phyloP scores from a whole-genome alignment of 1,139 yeast genomes.

The Saccharomyces hybrid region DNA sequence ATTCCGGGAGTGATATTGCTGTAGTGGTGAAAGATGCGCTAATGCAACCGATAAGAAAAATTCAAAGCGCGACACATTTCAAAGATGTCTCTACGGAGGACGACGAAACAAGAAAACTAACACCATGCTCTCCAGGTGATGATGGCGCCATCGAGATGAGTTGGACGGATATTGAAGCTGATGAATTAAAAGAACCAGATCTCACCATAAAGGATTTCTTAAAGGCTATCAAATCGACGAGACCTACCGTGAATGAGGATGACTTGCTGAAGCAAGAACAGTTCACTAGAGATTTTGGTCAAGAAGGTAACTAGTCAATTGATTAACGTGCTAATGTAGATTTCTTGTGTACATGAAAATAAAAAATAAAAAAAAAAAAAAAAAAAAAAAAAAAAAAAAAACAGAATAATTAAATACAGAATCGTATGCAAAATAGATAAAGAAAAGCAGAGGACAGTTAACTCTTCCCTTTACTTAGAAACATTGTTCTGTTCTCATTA shows the following conservation, averaged over 20 bases:
- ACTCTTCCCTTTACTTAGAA: conserved; percentile 33
- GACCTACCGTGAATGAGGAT: conserved; percentile 87
- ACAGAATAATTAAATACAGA: background rate
- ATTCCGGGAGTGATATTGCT: conserved; percentile 95
- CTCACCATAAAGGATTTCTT: conserved; percentile 86
- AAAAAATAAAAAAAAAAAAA: background rate
- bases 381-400: background rate
- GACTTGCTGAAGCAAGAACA: conserved; percentile 79
- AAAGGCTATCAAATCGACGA: conserved; percentile 80
- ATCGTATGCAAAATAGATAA: background rate
- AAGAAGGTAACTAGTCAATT: conserved; percentile 68
- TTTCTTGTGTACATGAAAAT: background rate
- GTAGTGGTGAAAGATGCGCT: conserved; percentile 95
- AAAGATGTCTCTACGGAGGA: conserved; percentile 38
- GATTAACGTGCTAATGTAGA: background rate
- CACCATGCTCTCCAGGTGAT: conserved; percentile 98
- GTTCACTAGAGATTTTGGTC: conserved; percentile 92
- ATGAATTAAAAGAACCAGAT: conserved; percentile 83
- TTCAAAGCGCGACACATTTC: conserved; percentile 95
- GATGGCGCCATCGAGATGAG: conserved; percentile 75
- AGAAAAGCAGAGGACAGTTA: conserved; percentile 2
- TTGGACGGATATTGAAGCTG: conserved; percentile 89
- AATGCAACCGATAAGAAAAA: conserved; percentile 95
- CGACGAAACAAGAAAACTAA: conserved; percentile 39
- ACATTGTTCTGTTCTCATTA: conserved; percentile 53